Base-by-base conservation (phyloP, 208 protist genomes). In the Balamuthia mandrillaris region DNA sequence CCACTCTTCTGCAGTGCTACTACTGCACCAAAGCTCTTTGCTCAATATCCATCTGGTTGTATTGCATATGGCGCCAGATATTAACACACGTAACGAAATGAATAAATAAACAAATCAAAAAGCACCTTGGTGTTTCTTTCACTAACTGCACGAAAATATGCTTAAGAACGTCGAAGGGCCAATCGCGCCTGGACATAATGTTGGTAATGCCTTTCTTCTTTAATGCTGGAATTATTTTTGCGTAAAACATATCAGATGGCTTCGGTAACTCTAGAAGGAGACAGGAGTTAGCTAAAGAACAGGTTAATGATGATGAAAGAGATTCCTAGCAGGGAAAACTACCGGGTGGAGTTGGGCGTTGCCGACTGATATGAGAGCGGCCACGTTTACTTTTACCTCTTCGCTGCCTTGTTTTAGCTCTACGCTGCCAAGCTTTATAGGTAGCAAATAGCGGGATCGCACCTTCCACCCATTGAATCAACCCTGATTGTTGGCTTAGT, bases 381-480 rank as follows among this genome's bases (percentile, higher is more conserved):
- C 24, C 7, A 18, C 3, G 68, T 42, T 1, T 14, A 24, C 0
- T 70, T 14, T 14, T n/a, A n/a, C n/a, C n/a, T n/a, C 77, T 58
- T 9, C 49, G 77, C 3, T 35, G 29, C 54, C 68, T 44, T 51
- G 77, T 41, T 4, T 42, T 70, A 42, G 58, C n/a, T n/a, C 70
- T 41, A 41, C 65, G 35, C 61, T 92, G 85, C 85, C 79, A 87
- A 47, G 60, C 68, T 52, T 90, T 84, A 33, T 87, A 91, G 0
- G 87, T 0, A 31, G 87, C 66, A 75, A 87, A 91, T 47, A 90
- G 24, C 24, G 90, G 89, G 1, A 90, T 60, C 7, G 85, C 52
- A 60, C 86, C 85, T 24, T 90, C 58, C 4, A 94, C 91, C 91
- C 91, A 94, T 49, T 92, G 86, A 29, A 94, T 92, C 3, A 94